These are phyloP conservation scores for Lithohypha guttulata DNA, from an alignment of 2,329 filamentous ascomycete species.

Conservation along the genomic window DNA sequence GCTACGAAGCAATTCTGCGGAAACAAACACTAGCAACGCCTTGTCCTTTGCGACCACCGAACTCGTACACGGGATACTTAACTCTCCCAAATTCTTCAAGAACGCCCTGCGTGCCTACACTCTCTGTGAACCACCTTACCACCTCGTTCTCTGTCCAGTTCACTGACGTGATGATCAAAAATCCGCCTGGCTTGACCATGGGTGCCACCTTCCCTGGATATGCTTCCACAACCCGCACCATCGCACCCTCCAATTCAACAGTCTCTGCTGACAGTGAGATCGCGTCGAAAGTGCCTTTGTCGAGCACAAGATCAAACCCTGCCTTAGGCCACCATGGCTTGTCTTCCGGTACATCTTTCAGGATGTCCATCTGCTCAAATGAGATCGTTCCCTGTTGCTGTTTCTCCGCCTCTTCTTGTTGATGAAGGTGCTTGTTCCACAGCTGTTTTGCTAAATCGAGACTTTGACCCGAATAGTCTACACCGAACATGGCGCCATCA, in stretches of 20 bases:
- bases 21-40: slow-evolving; percentile 84
- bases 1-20: slow-evolving; percentile 42
- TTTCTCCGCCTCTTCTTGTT: slow-evolving; percentile 18
- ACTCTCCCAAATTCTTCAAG: slow-evolving; percentile 58
- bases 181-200: slow-evolving; percentile 59
- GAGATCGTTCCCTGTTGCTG: slow-evolving; percentile 53
- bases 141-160: slow-evolving; percentile 96
- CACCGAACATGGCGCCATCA: slow-evolving; percentile 62
- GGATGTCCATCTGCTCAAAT: slow-evolving; percentile 28
- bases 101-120: slow-evolving; percentile 24
- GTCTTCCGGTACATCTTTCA: slow-evolving; percentile 12
- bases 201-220: slow-evolving; percentile 60
- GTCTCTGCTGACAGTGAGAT: slow-evolving; percentile 54
- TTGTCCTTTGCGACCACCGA: slow-evolving; percentile 79
- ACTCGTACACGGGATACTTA: slow-evolving; percentile 76
- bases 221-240: slow-evolving; percentile 54
- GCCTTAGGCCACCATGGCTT: slow-evolving; percentile 30
- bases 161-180: slow-evolving; percentile 83
- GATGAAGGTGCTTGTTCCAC: slow-evolving; percentile 28
- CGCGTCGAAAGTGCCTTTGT: slow-evolving; percentile 97
- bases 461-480: slow-evolving; percentile 72
- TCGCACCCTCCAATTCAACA: slow-evolving; percentile 22
- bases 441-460: slow-evolving; percentile 63
- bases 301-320: slow-evolving; percentile 84
- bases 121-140: slow-evolving; percentile 59